A percentile compares a stretch with the other conserved stretches of the same genome.
Conservation (phyloP, 768 basidiomycete species). For the Multifurca ochricompacta region DNA sequence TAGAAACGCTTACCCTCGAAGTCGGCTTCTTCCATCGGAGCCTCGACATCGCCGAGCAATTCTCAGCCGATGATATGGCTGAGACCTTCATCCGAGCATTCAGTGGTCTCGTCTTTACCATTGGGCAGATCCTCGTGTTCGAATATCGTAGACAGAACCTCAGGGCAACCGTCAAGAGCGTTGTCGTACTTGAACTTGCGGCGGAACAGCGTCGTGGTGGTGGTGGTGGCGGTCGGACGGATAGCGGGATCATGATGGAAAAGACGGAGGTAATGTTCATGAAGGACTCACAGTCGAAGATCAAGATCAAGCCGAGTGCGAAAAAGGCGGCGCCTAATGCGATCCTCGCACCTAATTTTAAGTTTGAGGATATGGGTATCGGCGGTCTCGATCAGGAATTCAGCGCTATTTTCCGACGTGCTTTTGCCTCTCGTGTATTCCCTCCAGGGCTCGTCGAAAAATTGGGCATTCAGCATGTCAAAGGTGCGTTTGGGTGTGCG, state of each 20-base stretch:
- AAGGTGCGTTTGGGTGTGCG: conserved; percentile 46
- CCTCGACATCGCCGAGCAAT: conserved; percentile 55
- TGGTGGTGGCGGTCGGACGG: conserved; percentile 16
- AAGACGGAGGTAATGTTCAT: conserved; percentile 88
- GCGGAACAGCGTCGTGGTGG: conserved; percentile 47
- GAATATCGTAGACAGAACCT: conserved; percentile 85
- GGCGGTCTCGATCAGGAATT: conserved; percentile 96
- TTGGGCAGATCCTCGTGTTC: conserved; percentile 66
- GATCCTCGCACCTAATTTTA: conserved; percentile 96
- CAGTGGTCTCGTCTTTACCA: conserved; percentile 59
- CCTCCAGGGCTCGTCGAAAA: conserved; percentile 95
- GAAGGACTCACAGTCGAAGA: conserved; percentile 71
- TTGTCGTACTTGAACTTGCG: conserved; percentile 54
- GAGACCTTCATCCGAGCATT: conserved; percentile 68
- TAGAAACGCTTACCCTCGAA: conserved; percentile 78
- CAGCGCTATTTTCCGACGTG: conserved; percentile 93
- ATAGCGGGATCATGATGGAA: conserved; percentile 76
- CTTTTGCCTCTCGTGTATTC: conserved; percentile 97
- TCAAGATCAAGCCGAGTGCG: conserved; percentile 87
- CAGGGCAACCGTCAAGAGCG: conserved; percentile 56
- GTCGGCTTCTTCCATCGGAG: conserved; percentile 53
- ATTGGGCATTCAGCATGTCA: conserved; percentile 96
- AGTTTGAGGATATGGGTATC: conserved; percentile 99
- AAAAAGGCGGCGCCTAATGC: conserved; percentile 94
- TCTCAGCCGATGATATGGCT: conserved; percentile 82